Evolutionary conservation across 2,329 filamentous ascomycete species (phyloP).

Genomic region (Coniella vitis): DNA sequence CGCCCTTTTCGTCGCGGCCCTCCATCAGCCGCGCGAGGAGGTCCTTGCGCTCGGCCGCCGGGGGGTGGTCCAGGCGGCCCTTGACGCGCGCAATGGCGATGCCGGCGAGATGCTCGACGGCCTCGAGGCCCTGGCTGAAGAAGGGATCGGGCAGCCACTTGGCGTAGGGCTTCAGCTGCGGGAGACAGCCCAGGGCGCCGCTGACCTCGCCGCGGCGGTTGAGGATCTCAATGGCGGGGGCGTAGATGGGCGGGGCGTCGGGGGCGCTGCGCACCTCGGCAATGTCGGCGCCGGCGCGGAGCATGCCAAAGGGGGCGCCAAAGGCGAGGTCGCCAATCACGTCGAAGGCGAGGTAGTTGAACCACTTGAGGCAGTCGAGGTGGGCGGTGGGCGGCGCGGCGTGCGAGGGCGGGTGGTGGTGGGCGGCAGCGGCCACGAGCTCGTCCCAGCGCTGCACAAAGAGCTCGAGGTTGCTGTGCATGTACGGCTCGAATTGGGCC

Average conservation of each 20-base stretch:
- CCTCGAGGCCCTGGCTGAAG: constrained; percentile 66
- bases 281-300: constrained; percentile 66
- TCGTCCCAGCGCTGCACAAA: constrained; percentile 69
- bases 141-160: constrained; percentile 76
- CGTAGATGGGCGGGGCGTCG: constrained; percentile 57
- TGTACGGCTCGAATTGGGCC: constrained; percentile 81
- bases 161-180: constrained; percentile 70
- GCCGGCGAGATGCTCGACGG: constrained; percentile 74
- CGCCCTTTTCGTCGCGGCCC: constrained; percentile 72
- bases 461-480: constrained; percentile 68
- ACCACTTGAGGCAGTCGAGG: constrained; percentile 74
- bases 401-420: constrained; percentile 32
- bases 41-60: constrained; percentile 62
- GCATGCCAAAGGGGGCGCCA: constrained; percentile 77
- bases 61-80: constrained; percentile 63
- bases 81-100: constrained; percentile 82
- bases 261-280: constrained; percentile 64
- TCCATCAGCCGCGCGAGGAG: constrained; percentile 80
- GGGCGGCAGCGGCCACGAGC: constrained; percentile 38
- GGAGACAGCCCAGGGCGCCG: constrained; percentile 68
- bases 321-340: constrained; percentile 57
- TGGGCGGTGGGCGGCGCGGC: constrained; percentile 47
- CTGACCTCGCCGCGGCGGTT: constrained; percentile 85
- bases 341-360: constrained; percentile 57
- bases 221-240: constrained; percentile 77